Evolutionary conservation across 2,329 filamentous ascomycete genomes (phyloP).

Genomic region (Pseudogymnoascus sp.): DNA sequence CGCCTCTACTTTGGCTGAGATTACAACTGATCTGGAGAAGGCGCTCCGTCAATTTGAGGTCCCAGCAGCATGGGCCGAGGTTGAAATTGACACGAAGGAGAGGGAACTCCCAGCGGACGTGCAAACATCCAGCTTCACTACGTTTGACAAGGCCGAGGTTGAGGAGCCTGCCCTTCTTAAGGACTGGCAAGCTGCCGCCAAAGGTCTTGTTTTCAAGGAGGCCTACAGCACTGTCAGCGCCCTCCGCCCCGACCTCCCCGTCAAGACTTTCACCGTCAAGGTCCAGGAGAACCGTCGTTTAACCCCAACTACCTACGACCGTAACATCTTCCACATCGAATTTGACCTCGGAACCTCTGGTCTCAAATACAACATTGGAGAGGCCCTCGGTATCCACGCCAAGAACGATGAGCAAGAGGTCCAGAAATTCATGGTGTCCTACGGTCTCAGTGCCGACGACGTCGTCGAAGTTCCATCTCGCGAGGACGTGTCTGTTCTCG

Average conservation of each 20-base stretch:
- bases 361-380: constrained; percentile 92
- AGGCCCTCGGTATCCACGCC: constrained; percentile 91
- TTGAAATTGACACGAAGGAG: constrained; percentile 49
- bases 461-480: constrained; percentile 87
- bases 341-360: constrained; percentile 90
- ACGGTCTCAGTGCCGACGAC: constrained; percentile 73
- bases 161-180: constrained; percentile 60
- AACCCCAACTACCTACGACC: constrained; percentile 81
- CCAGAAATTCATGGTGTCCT: constrained; percentile 78
- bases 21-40: constrained; percentile 59
- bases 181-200: constrained; percentile 77
- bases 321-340: constrained; percentile 99
- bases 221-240: constrained; percentile 67
- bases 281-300: constrained; percentile 95
- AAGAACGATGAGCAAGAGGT: constrained; percentile 81
- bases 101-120: constrained; percentile 53
- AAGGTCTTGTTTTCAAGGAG: constrained; percentile 88
- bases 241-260: constrained; percentile 76
- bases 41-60: constrained; percentile 66
- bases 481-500: constrained; percentile 63
- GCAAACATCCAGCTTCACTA: constrained; percentile 71
- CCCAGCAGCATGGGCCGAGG: constrained; percentile 70
- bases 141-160: constrained; percentile 66
- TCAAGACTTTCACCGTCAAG: constrained; percentile 78
- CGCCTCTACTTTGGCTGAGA: constrained; percentile 41